Percentiles rank a stretch among this genome's conserved stretches.
These are phyloP conservation scores for Talaromyces verruculosus DNA, from an alignment of 2,329 filamentous ascomycete genomes.

Conservation along the genomic window DNA sequence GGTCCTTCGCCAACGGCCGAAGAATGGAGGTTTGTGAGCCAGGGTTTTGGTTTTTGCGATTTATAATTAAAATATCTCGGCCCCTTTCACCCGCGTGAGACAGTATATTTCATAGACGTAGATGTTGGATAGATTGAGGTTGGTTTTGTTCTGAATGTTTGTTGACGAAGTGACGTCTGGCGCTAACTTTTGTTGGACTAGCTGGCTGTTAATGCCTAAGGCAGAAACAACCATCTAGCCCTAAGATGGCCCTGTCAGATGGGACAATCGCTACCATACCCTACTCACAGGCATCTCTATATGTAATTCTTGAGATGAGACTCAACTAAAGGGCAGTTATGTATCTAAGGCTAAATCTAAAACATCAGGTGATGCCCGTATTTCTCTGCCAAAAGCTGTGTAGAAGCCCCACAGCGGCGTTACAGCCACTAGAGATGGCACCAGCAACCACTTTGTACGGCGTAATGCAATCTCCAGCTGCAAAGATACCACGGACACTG, in stretches of 20 bases:
- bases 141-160: neutral
- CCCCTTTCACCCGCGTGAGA: neutral
- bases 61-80: too few species aligned
- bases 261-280: neutral
- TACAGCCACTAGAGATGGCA: slow-evolving; percentile 21
- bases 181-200: neutral
- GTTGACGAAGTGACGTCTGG: slow-evolving; percentile 4
- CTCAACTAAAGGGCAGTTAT: neutral
- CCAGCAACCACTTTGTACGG: slow-evolving; percentile 22
- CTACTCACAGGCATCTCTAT: neutral
- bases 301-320: neutral
- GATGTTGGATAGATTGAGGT: slow-evolving; percentile 18
- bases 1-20: slow-evolving; percentile 21
- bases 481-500: slow-evolving; percentile 53
- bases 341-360: neutral
- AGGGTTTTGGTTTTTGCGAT: neutral
- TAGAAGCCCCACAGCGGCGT: slow-evolving; percentile 1
- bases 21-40: slow-evolving; percentile 19
- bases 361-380: slow-evolving; percentile 12
- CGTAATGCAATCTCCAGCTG: slow-evolving; percentile 52
- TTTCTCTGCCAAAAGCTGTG: slow-evolving; percentile 19
- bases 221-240: neutral
- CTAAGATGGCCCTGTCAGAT: neutral
- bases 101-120: neutral
- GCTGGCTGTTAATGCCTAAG: neutral